A percentile compares a stretch with the other conserved stretches of the same genome.
Conservation (phyloP, 192 early-diverging fungal genomes). For the Entomortierella chlamydospora region DNA sequence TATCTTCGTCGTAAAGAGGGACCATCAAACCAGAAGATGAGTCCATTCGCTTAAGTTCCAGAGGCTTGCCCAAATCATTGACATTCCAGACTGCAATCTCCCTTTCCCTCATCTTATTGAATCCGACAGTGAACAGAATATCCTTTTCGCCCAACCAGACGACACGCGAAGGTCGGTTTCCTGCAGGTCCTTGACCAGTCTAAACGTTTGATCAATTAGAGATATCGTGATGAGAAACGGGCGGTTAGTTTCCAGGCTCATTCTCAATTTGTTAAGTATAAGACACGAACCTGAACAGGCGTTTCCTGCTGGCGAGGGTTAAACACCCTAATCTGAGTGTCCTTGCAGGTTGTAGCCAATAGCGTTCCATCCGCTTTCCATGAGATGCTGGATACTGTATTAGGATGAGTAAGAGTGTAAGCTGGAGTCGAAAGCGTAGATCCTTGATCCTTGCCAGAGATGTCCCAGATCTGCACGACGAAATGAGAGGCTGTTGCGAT, state of each 20-base stretch:
- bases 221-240: no score
- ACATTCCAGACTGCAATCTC: conserved; percentile 85
- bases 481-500: conserved; percentile 57
- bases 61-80: conserved; percentile 66
- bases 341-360: conserved; percentile 66
- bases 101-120: conserved; percentile 73
- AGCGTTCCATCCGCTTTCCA: conserved; percentile 72
- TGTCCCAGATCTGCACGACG: conserved; percentile 64
- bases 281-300: conserved; percentile 28
- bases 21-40: conserved; percentile 76
- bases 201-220: neutral
- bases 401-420: conserved; percentile 45
- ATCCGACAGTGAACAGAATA: conserved; percentile 78
- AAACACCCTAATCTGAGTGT: conserved; percentile 67
- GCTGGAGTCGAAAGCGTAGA: conserved; percentile 30
- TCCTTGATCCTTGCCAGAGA: conserved; percentile 34
- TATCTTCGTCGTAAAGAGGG: conserved; percentile 87
- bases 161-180: conserved; percentile 72
- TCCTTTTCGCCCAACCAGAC: conserved; percentile 77
- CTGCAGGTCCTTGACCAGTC: conserved; percentile 65
- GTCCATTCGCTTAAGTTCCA: conserved; percentile 71
- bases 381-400: conserved; percentile 62
- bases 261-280: neutral
- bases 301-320: conserved; percentile 63
- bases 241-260: neutral